Evolutionary conservation across 2,329 filamentous ascomycete genomes (phyloP), one percentile per base, ranked within the genome.

Genomic region (Elsinoe fawcettii): DNA sequence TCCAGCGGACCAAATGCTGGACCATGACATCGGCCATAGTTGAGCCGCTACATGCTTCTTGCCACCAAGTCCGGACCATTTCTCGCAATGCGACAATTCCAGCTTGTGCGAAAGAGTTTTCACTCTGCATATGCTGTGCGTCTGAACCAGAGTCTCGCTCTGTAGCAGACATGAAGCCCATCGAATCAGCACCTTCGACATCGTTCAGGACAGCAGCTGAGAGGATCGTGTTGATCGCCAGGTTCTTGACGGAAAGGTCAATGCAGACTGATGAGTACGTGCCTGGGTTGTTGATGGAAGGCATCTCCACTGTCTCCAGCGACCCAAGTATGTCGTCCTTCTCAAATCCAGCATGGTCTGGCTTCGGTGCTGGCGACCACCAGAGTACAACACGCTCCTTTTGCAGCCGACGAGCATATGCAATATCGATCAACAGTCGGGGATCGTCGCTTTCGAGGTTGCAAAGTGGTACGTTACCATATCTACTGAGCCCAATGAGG

Each of bases 21-120:
- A 99, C 93, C 78, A 99, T 90, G 56, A 97, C 84, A 72, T 99
- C 93, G 0, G 95, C 95, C 90, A 99, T 96, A 65, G 88, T 95
- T 36, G 90, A 90, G 49, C 61, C 63, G 6, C 58, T 63, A 55
- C 69, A 71, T 5, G 93, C 95, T 71, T 99, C 92, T 1, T 86
- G 81, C 93, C 93, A 99, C 95, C 95, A 99, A 2, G 88, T 83
- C 70, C 96, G 96, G 64, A 99, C 93, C 91, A 99, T 96, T 65
- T 97, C 95, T 12, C 93, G 86, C 2, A 99, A 78, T 0, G 99
- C 93, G 5, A 86, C 81, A 3, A 97, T 88, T 56, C 90, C 89
- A 2, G 92, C 90, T 51, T 90, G 88, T n/a, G 92, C 86, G 69
- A 99, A 99, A 0, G 92, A 89, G 60, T 87, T 93, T 61, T 96